Conservation (phyloP, 495 filamentous ascomycete species). For the Tetracladium setigerum region DNA sequence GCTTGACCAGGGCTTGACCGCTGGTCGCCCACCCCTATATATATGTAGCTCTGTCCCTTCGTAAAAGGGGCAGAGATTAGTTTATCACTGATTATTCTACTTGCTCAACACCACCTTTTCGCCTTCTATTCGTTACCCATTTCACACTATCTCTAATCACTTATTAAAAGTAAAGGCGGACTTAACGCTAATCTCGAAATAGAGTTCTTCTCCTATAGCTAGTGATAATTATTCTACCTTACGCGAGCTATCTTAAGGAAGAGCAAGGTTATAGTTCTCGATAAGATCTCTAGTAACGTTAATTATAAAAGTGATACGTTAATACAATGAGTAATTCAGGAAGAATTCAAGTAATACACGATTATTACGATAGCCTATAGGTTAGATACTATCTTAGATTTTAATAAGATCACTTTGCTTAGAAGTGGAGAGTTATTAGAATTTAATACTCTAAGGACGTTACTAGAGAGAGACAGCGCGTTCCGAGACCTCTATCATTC, state of each 20-base stretch:
- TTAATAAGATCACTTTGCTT: conserved; percentile 32
- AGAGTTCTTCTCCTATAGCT: conserved; percentile 33
- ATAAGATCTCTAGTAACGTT: conserved; percentile 44
- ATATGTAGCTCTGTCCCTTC: no score
- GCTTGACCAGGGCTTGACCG: no score
- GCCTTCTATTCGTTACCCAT: no score
- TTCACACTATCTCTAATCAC: conserved; percentile 26
- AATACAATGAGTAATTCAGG: conserved; percentile 51
- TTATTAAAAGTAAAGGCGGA: conserved; percentile 32
- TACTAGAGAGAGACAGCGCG: conserved; percentile 1
- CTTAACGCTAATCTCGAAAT: conserved; percentile 31
- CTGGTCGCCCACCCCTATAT: no score
- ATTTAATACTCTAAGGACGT: conserved; percentile 3
- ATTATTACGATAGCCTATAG: conserved; percentile 57
- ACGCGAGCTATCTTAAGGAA: conserved; percentile 31
- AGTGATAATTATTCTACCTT: conserved; percentile 40
- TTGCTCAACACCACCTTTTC: no score
- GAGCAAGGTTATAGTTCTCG: conserved; percentile 33
- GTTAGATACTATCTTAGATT: conserved; percentile 48
- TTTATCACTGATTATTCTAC: no score
- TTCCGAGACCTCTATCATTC: conserved; percentile 12
- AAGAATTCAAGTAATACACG: conserved; percentile 49
- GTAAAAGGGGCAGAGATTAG: no score
- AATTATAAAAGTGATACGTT: conserved; percentile 48
- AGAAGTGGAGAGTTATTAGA: conserved; percentile 24